Evolutionary conservation across 495 filamentous ascomycete genomes (phyloP).

Genomic region (Penicillium malachiteum): DNA sequence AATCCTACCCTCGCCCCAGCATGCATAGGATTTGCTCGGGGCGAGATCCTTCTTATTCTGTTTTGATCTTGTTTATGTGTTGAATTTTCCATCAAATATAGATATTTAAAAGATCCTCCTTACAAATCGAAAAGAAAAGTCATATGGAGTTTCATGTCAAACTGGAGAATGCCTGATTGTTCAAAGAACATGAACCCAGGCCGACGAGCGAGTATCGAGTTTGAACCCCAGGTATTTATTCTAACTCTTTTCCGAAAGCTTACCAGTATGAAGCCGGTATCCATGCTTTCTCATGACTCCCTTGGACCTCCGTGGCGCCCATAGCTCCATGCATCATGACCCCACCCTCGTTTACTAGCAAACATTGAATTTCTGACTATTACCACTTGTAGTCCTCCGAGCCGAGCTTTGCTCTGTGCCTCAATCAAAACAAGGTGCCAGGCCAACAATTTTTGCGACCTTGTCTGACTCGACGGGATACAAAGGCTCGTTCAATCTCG

Average conservation of each 20-base stretch:
- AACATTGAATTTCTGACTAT: background rate
- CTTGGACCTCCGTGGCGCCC: background rate
- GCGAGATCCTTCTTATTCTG: background rate
- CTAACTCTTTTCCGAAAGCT: background rate
- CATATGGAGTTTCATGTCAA: background rate
- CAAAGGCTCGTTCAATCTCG: background rate
- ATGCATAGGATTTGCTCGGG: background rate
- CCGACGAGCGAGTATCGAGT: background rate
- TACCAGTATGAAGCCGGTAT: background rate
- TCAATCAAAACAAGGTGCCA: background rate
- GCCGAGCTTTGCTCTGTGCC: background rate
- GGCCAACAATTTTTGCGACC: background rate
- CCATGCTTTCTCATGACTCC: background rate
- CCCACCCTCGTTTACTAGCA: background rate
- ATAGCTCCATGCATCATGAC: slow-evolving; percentile 2
- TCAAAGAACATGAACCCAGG: background rate
- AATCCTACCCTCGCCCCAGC: background rate
- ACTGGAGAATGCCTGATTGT: background rate
- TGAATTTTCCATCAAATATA: background rate
- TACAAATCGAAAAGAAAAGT: background rate
- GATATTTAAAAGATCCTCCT: background rate
- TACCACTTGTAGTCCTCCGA: background rate
- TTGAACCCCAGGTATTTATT: background rate
- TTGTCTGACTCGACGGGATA: background rate
- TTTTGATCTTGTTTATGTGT: background rate